Evolutionary conservation across 805 yeast genomes (phyloP), one percentile per base, ranked within the genome.

Genomic region (Metschnikowia kunwiensis): DNA sequence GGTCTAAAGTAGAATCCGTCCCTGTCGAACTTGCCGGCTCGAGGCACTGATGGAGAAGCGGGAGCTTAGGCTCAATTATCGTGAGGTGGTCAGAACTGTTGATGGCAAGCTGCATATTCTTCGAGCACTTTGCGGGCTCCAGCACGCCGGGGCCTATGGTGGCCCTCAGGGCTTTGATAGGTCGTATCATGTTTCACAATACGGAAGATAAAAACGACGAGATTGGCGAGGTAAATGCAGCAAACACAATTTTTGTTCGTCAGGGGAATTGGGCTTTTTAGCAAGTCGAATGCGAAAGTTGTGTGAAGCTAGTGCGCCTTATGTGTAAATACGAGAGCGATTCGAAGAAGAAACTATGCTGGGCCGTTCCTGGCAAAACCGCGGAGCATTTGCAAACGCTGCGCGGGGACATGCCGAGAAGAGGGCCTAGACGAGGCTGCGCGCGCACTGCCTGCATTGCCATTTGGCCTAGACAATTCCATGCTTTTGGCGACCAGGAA

Each of bases 61-160:
- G 72, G 5, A 62, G 54, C 36, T 57, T 58, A 15, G 72, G 72
- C 21, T 66, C 72, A 5, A 68, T 43, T 7, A 65, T 40, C 2
- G 63, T 55, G 21, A 68, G 31, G 15, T 61, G 63, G 15, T 44
- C 52, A 5, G 61, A 59, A 26, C 51, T 53, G 42, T 65, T 67
- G 22, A 68, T 51, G 5, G 70, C 62, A 24, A 65, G 35, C 43
- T 65, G 70, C 42, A 38, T 51, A 35, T 65, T 63, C 7, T 48
- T 54, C 1, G 71, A 63, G 50, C 62, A 54, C 40, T 61, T 63
- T 9, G 61, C 49, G 3, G 72, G 68, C 19, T 47, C 51, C n/a
- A 45, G 43, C n/a, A 46, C 20, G 8, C 44, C 41, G 10, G 24
- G 26, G 16, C 43, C 48, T 4, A 46, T 43, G 7, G 43, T 33